phyloP scores from a whole-genome alignment of 345 rosid species.

The Anacardium occidentale region DNA sequence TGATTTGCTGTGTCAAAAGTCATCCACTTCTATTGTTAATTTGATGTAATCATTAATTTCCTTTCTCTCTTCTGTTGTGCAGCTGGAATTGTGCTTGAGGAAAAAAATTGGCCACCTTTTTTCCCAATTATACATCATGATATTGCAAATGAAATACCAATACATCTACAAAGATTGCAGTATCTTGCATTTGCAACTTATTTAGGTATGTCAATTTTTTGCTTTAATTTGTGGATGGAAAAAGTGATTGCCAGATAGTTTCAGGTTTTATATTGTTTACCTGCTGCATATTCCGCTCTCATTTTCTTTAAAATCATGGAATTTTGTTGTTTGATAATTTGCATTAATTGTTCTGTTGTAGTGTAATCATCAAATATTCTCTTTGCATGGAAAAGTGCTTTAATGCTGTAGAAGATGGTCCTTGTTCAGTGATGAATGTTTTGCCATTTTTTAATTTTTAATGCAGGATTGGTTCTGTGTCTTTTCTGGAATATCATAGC shows the following conservation, averaged over 20 bases:
- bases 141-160: slow-evolving; percentile 78
- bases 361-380: background rate
- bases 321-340: no score
- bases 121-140: slow-evolving; percentile 87
- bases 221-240: slow-evolving; percentile 7
- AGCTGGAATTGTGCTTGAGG: slow-evolving; percentile 74
- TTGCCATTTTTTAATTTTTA: slow-evolving; percentile 17
- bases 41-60: background rate
- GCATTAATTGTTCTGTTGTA: no score
- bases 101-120: slow-evolving; percentile 88
- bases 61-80: slow-evolving; percentile 26
- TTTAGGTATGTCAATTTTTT: slow-evolving; percentile 45
- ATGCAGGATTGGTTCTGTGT: slow-evolving; percentile 77
- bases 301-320: background rate
- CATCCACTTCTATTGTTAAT: no score
- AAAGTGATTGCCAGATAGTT: background rate
- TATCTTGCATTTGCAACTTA: slow-evolving; percentile 70
- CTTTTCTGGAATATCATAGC: slow-evolving; percentile 87
- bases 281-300: background rate
- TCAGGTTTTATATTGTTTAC: background rate
- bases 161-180: slow-evolving; percentile 76
- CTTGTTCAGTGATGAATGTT: slow-evolving; percentile 10
- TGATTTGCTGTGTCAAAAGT: no score
- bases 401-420: background rate
- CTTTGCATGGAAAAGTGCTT: background rate